Percentiles rank a stretch among this genome's conserved stretches.
Conservation (phyloP, 345 rosid species). For the Eucalyptus marginata region DNA sequence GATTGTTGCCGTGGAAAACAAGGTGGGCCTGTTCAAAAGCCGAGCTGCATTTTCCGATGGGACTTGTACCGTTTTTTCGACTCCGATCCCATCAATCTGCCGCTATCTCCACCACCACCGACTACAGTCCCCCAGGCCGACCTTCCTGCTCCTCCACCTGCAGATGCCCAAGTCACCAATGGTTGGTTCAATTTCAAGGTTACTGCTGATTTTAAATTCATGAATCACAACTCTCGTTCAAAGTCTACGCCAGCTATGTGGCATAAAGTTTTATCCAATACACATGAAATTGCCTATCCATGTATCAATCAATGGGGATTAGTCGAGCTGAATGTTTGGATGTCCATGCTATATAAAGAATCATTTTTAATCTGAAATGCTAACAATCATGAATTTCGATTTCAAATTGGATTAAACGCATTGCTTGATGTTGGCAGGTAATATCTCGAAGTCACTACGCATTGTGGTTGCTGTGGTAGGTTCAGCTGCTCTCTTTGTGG, state of each 20-base stretch:
- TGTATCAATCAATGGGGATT: background rate
- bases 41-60: background rate
- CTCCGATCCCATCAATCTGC: background rate
- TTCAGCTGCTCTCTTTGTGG: background rate
- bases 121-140: background rate
- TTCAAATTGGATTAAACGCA: background rate
- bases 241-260: fast-evolving
- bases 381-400: background rate
- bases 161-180: background rate
- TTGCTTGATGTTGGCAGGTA: background rate
- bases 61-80: background rate
- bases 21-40: background rate
- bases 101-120: background rate
- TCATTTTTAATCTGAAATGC: background rate
- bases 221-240: background rate
- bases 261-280: fast-evolving
- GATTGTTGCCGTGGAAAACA: background rate
- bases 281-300: background rate
- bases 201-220: background rate
- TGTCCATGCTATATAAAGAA: background rate
- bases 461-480: background rate
- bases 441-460: background rate
- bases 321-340: fast-evolving
- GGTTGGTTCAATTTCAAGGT: background rate
- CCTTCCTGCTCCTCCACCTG: background rate